These are phyloP conservation scores for Rhizophagus prolifer DNA, from an alignment of 192 early-diverging fungal species.

Conservation along the genomic window DNA sequence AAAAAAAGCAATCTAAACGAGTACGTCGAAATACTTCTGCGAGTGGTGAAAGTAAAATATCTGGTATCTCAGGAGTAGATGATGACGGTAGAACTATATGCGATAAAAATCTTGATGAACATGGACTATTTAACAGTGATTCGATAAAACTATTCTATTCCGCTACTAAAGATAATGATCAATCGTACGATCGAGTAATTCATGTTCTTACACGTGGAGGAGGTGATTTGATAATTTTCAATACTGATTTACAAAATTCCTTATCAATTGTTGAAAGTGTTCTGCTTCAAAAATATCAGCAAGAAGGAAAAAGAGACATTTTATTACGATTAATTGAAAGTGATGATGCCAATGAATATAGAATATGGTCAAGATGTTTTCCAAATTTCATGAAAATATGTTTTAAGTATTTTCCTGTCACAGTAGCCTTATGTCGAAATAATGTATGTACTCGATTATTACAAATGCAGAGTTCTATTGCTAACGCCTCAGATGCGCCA, in stretches of 20 bases:
- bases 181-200: constrained; percentile 35
- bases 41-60: constrained; percentile 32
- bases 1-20: not conserved
- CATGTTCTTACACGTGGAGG: constrained; percentile 40
- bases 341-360: not conserved
- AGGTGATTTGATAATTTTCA: constrained; percentile 50
- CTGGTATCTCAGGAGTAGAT: constrained; percentile 29
- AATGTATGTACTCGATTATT: constrained; percentile 65
- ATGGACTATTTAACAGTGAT: not conserved
- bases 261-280: constrained; percentile 43
- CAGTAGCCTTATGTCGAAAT: constrained; percentile 49
- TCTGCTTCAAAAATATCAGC: constrained; percentile 52
- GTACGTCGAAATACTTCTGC: constrained; percentile 8
- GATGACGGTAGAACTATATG: not conserved
- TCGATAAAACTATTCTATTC: constrained; percentile 20
- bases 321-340: constrained; percentile 44
- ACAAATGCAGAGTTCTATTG: constrained; percentile 60
- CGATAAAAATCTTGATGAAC: not conserved
- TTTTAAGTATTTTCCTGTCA: constrained; percentile 51
- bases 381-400: constrained; percentile 64
- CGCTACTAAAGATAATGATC: constrained; percentile 11
- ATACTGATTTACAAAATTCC: constrained; percentile 41
- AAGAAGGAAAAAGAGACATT: constrained; percentile 49
- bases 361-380: constrained; percentile 71
- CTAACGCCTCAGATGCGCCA: constrained; percentile 51